A percentile compares a stretch with the other conserved stretches of the same genome.
phyloP scores from a whole-genome alignment of 75 land plant genomes.

The Pseudotsuga menziesii region DNA sequence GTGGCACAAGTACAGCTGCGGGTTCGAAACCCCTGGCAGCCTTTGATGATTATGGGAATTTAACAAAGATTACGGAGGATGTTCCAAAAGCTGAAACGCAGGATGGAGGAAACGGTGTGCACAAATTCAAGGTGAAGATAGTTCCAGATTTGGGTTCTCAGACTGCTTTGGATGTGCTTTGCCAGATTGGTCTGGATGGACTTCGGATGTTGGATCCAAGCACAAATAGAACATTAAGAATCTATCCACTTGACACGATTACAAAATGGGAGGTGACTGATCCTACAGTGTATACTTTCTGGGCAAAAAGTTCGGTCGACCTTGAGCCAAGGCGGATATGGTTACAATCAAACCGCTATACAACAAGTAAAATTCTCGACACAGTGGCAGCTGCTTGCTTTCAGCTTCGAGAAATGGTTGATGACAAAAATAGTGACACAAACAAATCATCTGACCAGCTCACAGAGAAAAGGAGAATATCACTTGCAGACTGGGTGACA shows the following conservation, averaged over 20 bases:
- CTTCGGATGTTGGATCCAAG: slow-evolving; percentile 42
- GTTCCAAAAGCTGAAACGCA: slow-evolving; percentile 67
- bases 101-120: slow-evolving; percentile 64
- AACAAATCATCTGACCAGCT: slow-evolving; percentile 34
- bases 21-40: background rate
- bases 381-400: slow-evolving; percentile 90
- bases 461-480: slow-evolving; percentile 57
- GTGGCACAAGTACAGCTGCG: slow-evolving; percentile 41
- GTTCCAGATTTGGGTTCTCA: slow-evolving; percentile 54
- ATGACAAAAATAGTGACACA: slow-evolving; percentile 28
- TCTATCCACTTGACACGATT: slow-evolving; percentile 49
- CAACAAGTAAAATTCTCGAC: slow-evolving; percentile 80
- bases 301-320: slow-evolving; percentile 93
- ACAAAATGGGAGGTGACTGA: slow-evolving; percentile 84
- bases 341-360: slow-evolving; percentile 82
- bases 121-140: slow-evolving; percentile 86
- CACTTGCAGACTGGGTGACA: slow-evolving; percentile 70
- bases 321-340: slow-evolving; percentile 80
- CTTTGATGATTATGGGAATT: slow-evolving; percentile 17
- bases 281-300: slow-evolving; percentile 73
- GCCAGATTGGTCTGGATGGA: slow-evolving; percentile 68
- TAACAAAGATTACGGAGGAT: slow-evolving; percentile 64
- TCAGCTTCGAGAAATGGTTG: slow-evolving; percentile 92
- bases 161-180: slow-evolving; percentile 70
- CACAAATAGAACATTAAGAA: slow-evolving; percentile 30